Percentiles rank a stretch among this genome's conserved stretches.
phyloP scores from a whole-genome alignment of 2,329 filamentous ascomycete genomes.

The Nemania diffusa region DNA sequence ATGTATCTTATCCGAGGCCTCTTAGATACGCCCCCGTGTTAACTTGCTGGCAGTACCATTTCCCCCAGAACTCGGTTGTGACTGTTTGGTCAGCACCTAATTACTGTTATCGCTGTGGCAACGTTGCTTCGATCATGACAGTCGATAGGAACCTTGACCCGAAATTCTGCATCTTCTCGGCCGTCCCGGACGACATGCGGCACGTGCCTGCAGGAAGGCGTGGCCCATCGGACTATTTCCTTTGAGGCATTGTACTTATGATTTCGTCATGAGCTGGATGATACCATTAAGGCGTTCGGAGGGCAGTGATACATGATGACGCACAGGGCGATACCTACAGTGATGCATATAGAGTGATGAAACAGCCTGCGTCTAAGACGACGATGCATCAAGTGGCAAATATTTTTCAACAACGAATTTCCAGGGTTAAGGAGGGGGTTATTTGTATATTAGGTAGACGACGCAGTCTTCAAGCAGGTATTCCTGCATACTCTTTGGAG shows the following conservation, averaged over 20 bases:
- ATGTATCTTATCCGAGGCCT: slow-evolving; percentile 65
- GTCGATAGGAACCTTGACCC: slow-evolving; percentile 86
- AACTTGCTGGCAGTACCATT: slow-evolving; percentile 76
- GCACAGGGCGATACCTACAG: slow-evolving; percentile 20
- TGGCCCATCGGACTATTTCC: slow-evolving; percentile 76
- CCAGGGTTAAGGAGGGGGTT: slow-evolving; percentile 8
- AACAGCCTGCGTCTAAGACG: slow-evolving; percentile 11
- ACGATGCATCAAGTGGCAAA: slow-evolving; percentile 22
- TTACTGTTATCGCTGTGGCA: slow-evolving; percentile 94
- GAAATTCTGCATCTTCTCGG: slow-evolving; percentile 91
- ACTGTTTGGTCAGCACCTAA: slow-evolving; percentile 99
- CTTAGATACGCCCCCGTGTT: slow-evolving; percentile 34
- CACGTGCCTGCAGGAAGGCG: slow-evolving; percentile 79
- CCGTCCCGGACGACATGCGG: slow-evolving; percentile 85
- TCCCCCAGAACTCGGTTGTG: slow-evolving; percentile 92
- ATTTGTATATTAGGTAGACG: slow-evolving; percentile 34
- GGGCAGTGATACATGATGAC: slow-evolving; percentile 33
- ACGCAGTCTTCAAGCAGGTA: slow-evolving; percentile 14
- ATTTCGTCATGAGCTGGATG: slow-evolving; percentile 42
- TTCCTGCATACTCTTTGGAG: slow-evolving; percentile 14
- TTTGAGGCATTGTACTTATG: slow-evolving; percentile 55
- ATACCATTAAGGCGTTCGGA: slow-evolving; percentile 47
- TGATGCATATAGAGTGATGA: slow-evolving; percentile 36
- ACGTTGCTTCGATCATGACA: slow-evolving; percentile 96
- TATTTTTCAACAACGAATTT: slow-evolving; percentile 20